Conservation (phyloP, 225 moss, liverwort and hornwort species). For the Rhytidiadelphus loreus region DNA sequence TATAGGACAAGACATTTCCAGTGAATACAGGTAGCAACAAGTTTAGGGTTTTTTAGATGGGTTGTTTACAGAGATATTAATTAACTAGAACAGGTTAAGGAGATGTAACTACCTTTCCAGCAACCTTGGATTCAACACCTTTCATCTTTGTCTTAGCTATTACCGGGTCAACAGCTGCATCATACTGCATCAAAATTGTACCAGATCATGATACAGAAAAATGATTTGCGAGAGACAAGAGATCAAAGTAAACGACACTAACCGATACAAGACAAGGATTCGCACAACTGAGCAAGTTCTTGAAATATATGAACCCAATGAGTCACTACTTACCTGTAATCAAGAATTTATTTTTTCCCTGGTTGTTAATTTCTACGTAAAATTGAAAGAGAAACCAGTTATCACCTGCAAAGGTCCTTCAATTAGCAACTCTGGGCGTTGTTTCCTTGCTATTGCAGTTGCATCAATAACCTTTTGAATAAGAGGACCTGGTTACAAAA, state of each 20-base stretch:
- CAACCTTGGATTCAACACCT: conserved; percentile 65
- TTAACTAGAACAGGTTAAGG: neutral
- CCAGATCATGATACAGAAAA: neutral
- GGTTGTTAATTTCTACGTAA: neutral
- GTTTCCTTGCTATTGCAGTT: conserved; percentile 70
- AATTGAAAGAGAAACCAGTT: neutral
- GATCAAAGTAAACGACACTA: neutral
- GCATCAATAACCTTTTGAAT: conserved; percentile 94
- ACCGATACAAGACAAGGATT: neutral
- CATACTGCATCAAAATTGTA: conserved; percentile 51
- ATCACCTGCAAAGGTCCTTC: conserved; percentile 90
- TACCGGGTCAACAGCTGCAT: conserved; percentile 82
- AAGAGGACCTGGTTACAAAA: conserved; percentile 53
- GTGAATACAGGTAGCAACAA: neutral
- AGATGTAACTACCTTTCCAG: conserved; percentile 55
- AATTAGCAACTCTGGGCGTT: conserved; percentile 74
- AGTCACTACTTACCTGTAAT: neutral
- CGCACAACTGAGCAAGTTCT: neutral
- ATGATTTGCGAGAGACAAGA: neutral
- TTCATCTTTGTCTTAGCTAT: conserved; percentile 91
- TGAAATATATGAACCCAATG: neutral
- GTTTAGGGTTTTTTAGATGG: too few species aligned
- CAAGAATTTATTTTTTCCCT: neutral
- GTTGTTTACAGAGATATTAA: neutral
- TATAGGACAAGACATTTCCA: neutral